Percentiles rank a stretch among this genome's conserved stretches.
Evolutionary conservation across 108 stramenopile genomes (phyloP).

Genomic region (Nitzschia inconspicua): DNA sequence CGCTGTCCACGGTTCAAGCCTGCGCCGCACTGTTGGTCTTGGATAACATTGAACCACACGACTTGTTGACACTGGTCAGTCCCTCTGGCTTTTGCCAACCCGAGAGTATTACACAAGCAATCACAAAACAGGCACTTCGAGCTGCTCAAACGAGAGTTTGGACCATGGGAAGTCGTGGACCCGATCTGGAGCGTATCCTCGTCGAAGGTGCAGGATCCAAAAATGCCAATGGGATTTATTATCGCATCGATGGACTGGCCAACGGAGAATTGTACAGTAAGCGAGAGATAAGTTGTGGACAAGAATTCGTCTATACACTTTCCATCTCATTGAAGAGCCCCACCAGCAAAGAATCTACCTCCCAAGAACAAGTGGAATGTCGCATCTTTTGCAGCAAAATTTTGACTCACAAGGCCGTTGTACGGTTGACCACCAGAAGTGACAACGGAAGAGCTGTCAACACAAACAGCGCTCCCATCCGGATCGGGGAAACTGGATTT

Average conservation of each 20-base stretch:
- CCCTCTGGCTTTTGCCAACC: conserved; percentile 40
- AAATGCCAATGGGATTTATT: conserved; percentile 55
- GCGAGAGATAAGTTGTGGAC: conserved; percentile 49
- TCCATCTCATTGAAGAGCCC: too few relatives aligned
- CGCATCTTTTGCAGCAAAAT: conserved; percentile 34
- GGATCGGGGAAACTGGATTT: conserved; percentile 9
- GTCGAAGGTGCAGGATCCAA: conserved; percentile 51
- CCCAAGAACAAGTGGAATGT: conserved; percentile 23
- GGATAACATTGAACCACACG: conserved; percentile 50
- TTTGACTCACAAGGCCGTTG: conserved; percentile 14
- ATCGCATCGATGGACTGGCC: conserved; percentile 31
- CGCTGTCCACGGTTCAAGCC: too few relatives aligned
- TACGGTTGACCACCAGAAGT: background rate
- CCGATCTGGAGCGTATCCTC: conserved; percentile 53
- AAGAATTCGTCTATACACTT: conserved; percentile 31
- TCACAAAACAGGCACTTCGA: conserved; percentile 33
- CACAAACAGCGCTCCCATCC: background rate
- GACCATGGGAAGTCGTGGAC: conserved; percentile 19
- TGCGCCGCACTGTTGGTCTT: conserved; percentile 37
- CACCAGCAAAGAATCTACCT: background rate
- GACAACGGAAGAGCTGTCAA: too few relatives aligned
- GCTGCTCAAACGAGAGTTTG: conserved; percentile 40
- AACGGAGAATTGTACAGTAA: conserved; percentile 30
- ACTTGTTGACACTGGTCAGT: conserved; percentile 37
- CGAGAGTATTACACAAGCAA: conserved; percentile 31